phyloP scores from a whole-genome alignment of 2,329 filamentous ascomycete species.

The Lasiodiplodia sp. region DNA sequence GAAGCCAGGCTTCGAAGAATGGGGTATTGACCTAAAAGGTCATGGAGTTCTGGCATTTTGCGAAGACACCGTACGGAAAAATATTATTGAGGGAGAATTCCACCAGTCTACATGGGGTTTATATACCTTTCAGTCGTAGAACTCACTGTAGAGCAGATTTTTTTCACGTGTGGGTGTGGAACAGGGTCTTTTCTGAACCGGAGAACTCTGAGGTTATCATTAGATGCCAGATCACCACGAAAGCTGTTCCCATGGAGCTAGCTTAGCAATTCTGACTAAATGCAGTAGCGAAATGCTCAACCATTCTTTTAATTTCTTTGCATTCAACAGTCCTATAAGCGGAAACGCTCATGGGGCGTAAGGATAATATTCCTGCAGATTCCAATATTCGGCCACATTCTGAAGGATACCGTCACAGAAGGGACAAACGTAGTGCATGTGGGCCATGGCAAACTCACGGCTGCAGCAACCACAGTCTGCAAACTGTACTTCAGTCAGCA shows the following conservation, averaged over 20 bases:
- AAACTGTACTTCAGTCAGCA: not conserved
- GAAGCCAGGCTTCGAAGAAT: not conserved
- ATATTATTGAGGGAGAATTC: not conserved
- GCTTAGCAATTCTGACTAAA: no score
- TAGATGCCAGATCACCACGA: no score
- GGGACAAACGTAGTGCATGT: not conserved
- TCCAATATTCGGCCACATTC: not conserved
- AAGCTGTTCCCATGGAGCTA: no score
- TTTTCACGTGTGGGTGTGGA: no score
- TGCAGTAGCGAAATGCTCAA: no score
- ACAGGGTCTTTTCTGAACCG: no score
- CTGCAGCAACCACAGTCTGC: not conserved
- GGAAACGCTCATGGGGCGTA: not conserved
- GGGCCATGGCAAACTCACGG: not conserved
- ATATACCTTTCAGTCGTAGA: no score
- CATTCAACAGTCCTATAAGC: not conserved
- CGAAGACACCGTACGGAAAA: not conserved
- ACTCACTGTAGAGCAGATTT: no score
- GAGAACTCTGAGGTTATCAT: no score
- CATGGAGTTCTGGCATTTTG: not conserved
- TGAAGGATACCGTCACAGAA: not conserved
- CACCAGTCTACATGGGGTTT: no score
- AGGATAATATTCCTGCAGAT: not conserved
- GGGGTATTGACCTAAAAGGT: not conserved
- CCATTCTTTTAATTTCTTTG: no score